Evolutionary conservation across 2,329 filamentous ascomycete species (phyloP).

Genomic region (Seiridium cupressi): DNA sequence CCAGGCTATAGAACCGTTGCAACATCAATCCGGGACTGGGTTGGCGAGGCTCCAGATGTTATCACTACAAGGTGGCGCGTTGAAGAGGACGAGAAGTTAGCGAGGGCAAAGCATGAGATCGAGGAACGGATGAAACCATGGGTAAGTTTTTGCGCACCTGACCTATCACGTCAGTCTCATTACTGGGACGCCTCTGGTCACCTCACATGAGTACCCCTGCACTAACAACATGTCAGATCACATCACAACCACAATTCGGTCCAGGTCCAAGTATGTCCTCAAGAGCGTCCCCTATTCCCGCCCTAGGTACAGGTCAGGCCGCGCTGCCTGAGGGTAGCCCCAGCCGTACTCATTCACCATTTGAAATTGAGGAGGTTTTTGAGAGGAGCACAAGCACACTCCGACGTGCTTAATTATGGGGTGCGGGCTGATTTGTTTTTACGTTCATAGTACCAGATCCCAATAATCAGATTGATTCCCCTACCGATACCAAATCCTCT

Average conservation of each 20-base stretch:
- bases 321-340: constrained; percentile 20
- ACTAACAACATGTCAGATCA: constrained; percentile 17
- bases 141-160: constrained; percentile 26
- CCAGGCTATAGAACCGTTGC: constrained; percentile 61
- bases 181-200: too few species aligned
- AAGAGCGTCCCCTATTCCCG: constrained; percentile 16
- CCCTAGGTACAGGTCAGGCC: background rate
- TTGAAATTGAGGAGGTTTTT: constrained; percentile 28
- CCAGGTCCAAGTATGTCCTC: constrained; percentile 28
- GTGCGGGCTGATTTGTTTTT: constrained; percentile 26
- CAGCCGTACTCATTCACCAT: constrained; percentile 24
- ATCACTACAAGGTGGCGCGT: constrained; percentile 58
- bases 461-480: constrained; percentile 29
- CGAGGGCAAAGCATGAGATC: constrained; percentile 41
- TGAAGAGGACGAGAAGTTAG: constrained; percentile 52
- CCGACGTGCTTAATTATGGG: constrained; percentile 9
- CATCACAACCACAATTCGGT: constrained; percentile 21
- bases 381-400: constrained; percentile 9
- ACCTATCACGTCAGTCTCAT: background rate
- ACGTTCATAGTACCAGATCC: constrained; percentile 28
- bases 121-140: constrained; percentile 43
- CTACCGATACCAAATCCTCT: constrained; percentile 19
- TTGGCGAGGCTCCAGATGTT: constrained; percentile 50
- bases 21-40: constrained; percentile 49
- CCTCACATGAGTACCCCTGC: too few species aligned